Percentiles rank a stretch among this genome's conserved stretches.
Conservation (phyloP, 164 flowering plant genomes). For the Nymphaea colorata region DNA sequence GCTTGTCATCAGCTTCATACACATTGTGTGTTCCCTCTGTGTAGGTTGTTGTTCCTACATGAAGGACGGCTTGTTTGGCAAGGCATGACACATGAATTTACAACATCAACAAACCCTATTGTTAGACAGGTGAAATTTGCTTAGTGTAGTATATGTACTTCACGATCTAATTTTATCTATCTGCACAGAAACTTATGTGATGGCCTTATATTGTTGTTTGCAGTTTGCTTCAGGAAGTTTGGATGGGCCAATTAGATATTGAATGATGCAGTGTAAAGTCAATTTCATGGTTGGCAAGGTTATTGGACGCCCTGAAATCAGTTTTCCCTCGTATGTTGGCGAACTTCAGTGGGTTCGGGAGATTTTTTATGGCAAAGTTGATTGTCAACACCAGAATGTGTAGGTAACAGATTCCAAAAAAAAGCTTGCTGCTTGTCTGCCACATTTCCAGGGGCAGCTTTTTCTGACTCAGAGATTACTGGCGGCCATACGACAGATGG, state of each 20-base stretch:
- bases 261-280: constrained; percentile 1
- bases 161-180: background rate
- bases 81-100: constrained; percentile 83
- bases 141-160: background rate
- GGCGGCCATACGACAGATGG: no score
- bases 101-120: constrained; percentile 65
- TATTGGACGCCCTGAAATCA: background rate
- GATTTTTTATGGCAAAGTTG: no score
- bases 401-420: no score
- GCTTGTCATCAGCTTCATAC: background rate
- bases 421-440: no score
- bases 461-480: no score
- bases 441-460: no score
- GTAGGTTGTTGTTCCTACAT: constrained; percentile 74
- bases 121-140: constrained; percentile 53
- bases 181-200: background rate
- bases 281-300: no score
- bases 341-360: no score
- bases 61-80: constrained; percentile 90
- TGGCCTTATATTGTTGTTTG: background rate
- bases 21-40: background rate
- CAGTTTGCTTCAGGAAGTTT: constrained; percentile 98
- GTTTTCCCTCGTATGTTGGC: background rate
- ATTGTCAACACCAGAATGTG: no score
- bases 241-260: constrained; percentile 87